Conservation (phyloP, 176 grass and related monocot species). For the Carex pumila region DNA sequence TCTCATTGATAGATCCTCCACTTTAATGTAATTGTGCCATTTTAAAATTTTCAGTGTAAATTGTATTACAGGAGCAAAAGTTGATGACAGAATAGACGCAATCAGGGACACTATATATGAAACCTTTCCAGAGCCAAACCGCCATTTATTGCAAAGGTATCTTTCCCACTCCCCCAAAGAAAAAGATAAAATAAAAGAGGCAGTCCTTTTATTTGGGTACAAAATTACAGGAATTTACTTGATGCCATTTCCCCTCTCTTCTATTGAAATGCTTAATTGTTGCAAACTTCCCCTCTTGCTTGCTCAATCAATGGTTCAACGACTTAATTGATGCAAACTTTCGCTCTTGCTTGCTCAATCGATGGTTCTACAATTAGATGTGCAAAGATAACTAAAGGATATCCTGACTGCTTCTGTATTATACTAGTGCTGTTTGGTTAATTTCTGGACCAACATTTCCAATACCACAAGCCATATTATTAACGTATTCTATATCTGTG, state of each 20-base stretch:
- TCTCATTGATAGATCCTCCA: neutral
- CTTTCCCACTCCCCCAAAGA: neutral
- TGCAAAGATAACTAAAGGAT: neutral
- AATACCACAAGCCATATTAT: neutral
- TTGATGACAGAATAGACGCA: slow-evolving; percentile 53
- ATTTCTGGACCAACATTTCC: neutral
- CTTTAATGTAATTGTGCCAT: neutral
- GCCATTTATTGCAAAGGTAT: slow-evolving; percentile 77
- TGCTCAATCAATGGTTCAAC: neutral
- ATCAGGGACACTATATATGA: slow-evolving; percentile 77
- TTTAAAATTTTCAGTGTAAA: slow-evolving; percentile 2
- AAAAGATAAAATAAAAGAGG: neutral
- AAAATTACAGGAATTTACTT: neutral
- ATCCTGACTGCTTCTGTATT: neutral
- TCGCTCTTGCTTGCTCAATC: neutral
- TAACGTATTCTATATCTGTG: neutral
- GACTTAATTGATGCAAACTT: slow-evolving; percentile 2
- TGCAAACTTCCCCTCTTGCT: neutral
- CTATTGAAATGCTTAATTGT: neutral
- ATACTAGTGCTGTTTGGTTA: neutral
- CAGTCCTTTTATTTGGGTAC: neutral
- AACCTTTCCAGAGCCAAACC: slow-evolving; percentile 90
- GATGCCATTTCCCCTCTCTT: neutral
- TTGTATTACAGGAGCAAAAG: slow-evolving; percentile 59
- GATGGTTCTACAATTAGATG: neutral